Evolutionary conservation across 257 asterid species (phyloP).

Genomic region (Solanum corneliomulleri): DNA sequence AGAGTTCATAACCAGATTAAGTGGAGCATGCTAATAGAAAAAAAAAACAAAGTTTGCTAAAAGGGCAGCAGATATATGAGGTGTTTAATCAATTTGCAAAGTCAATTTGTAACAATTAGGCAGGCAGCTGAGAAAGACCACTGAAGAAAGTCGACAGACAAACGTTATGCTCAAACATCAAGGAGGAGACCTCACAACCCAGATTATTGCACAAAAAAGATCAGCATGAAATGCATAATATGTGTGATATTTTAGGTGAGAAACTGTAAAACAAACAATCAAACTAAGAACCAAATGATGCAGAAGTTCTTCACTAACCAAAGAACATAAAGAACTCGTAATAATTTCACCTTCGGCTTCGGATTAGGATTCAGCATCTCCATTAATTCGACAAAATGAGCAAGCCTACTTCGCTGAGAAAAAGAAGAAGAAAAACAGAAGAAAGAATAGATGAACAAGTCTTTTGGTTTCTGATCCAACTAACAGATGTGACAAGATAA

Average conservation of each 20-base stretch:
- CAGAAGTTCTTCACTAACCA: neutral
- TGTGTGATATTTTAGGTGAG: neutral
- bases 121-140: neutral
- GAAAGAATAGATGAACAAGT: neutral
- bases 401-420: conserved; percentile 69
- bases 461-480: neutral
- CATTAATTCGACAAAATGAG: conserved; percentile 80
- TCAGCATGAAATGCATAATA: neutral
- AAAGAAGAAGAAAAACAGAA: conserved; percentile 1
- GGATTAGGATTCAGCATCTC: conserved; percentile 86
- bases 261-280: neutral
- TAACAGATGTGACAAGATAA: neutral
- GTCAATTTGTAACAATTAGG: neutral
- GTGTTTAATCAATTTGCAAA: neutral
- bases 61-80: neutral
- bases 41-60: neutral
- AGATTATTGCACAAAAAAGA: neutral
- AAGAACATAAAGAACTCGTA: neutral
- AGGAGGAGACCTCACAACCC: neutral
- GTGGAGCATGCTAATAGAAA: neutral
- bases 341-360: conserved; percentile 51
- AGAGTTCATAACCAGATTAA: neutral
- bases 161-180: neutral
- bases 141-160: neutral
- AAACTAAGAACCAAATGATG: neutral